Evolutionary conservation across 768 basidiomycete species (phyloP).

Genomic region (Suillus fuscotomentosus): DNA sequence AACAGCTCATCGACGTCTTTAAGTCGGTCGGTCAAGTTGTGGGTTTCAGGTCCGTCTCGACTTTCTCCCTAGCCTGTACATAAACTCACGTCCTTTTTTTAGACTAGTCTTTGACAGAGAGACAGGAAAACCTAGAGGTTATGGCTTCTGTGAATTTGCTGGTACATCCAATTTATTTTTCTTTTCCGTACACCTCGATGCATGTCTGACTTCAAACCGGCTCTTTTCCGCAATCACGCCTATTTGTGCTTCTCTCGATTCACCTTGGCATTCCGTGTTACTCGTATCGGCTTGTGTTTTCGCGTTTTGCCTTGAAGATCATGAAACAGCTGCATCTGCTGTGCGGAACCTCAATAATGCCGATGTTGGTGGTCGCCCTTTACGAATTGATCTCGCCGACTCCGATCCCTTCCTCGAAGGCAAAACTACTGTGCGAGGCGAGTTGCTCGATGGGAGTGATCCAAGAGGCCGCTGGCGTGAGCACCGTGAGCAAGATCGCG

Average conservation of each 20-base stretch:
- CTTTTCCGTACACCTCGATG: conserved; percentile 20
- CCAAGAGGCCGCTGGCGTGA: conserved; percentile 37
- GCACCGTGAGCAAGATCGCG: conserved; percentile 54
- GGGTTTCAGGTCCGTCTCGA: conserved; percentile 69
- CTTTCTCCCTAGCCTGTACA: no score
- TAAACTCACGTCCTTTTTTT: conserved; percentile 11
- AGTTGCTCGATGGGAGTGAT: conserved; percentile 66
- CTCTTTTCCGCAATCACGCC: conserved; percentile 13
- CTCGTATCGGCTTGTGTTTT: not conserved
- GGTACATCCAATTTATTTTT: conserved; percentile 55
- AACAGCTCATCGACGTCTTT: conserved; percentile 85
- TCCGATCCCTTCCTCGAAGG: conserved; percentile 91
- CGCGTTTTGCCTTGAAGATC: conserved; percentile 52
- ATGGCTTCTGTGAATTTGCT: conserved; percentile 91
- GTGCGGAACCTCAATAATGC: conserved; percentile 94
- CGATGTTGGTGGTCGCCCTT: conserved; percentile 87
- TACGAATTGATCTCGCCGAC: conserved; percentile 93
- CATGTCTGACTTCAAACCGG: conserved; percentile 39
- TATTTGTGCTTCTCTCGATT: conserved; percentile 14
- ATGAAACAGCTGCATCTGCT: conserved; percentile 93
- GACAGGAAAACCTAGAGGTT: conserved; percentile 93
- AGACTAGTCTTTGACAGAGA: conserved; percentile 89
- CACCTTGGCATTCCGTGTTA: conserved; percentile 11
- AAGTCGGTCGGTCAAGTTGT: conserved; percentile 86
- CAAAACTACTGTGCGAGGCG: conserved; percentile 84